Base-by-base conservation (phyloP, 768 basidiomycete species). In the Leccinellum luteum region DNA sequence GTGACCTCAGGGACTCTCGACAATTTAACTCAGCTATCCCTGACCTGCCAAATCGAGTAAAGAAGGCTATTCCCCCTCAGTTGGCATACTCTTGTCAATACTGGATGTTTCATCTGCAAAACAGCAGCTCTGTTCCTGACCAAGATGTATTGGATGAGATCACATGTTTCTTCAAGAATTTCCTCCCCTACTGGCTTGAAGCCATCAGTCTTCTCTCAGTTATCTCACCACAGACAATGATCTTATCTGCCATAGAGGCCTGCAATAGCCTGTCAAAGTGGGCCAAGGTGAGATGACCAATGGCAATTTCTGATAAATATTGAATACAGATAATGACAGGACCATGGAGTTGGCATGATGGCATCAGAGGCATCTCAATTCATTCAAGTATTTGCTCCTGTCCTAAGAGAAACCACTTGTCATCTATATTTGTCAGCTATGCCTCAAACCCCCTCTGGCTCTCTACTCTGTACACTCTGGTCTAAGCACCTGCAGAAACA, bases 111-210 rank as follows among this genome's bases (percentile, higher is more conserved):
- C 43, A 44, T 21, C 5, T 44, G n/a, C n/a, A n/a, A 21, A 3
- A 14, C 0, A 44, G 12, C 8, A 13, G 14, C 32, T 15, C 34
- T 19, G 2, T n/a, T n/a, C n/a, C 43, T 44, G 19, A 21, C 5
- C 43, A 14, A 21, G 19, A 44, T 9, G 3, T 44, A 4, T 21
- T 21, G 13, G 12, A 44, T 44, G 43, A 44, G 1, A 7, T 25
- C 13, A 25, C 21, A 3, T 9, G 4, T 13, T 69, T 75, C 53
- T 55, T 69, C 17, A 48, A 67, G 31, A 32, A 53, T 1, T 60
- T 60, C 12, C 61, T 78, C 4, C 63, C 78, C 3, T 75, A 67
- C 52, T 78, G 77, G 77, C 53, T 78, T 9, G 78, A 78, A 51
- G 71, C 69, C 4, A 61, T 78, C n/a, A 61, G 67, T 17, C 59